These are phyloP conservation scores for Tetrahymena malaccensis DNA, from an alignment of 73 alveolate species.

Conservation along the genomic window DNA sequence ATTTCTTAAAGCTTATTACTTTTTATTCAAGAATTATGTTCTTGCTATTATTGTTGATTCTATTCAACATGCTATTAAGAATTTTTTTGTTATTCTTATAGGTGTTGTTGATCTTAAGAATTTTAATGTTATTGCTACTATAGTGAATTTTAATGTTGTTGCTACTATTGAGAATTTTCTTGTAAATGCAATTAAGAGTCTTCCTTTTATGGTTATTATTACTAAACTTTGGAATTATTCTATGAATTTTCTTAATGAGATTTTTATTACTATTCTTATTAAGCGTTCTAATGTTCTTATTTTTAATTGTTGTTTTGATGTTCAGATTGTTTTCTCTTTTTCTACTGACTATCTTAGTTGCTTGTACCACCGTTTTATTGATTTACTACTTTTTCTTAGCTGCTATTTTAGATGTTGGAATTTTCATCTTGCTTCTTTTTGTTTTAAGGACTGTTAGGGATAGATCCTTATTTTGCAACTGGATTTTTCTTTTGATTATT, in stretches of 20 bases:
- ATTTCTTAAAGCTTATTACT: no score
- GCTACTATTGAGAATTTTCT: background rate
- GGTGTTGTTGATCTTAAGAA: background rate
- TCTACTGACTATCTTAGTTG: background rate
- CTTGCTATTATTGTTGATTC: background rate
- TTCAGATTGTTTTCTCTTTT: background rate
- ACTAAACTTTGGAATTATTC: background rate
- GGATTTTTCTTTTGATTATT: background rate
- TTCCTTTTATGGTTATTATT: background rate
- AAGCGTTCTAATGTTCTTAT: background rate
- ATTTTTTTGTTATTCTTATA: background rate
- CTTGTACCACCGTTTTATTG: background rate
- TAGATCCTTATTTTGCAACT: background rate
- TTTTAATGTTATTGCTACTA: background rate
- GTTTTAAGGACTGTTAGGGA: background rate
- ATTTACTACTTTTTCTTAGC: background rate
- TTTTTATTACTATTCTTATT: background rate
- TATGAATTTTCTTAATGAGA: background rate
- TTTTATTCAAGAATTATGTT: background rate
- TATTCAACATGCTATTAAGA: background rate
- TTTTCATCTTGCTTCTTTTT: background rate
- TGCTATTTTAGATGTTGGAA: background rate
- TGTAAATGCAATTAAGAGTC: background rate
- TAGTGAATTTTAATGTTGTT: background rate
- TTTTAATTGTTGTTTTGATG: background rate